phyloP scores from a whole-genome alignment of 163 green algal genomes.

The Chloroidium sp. region DNA sequence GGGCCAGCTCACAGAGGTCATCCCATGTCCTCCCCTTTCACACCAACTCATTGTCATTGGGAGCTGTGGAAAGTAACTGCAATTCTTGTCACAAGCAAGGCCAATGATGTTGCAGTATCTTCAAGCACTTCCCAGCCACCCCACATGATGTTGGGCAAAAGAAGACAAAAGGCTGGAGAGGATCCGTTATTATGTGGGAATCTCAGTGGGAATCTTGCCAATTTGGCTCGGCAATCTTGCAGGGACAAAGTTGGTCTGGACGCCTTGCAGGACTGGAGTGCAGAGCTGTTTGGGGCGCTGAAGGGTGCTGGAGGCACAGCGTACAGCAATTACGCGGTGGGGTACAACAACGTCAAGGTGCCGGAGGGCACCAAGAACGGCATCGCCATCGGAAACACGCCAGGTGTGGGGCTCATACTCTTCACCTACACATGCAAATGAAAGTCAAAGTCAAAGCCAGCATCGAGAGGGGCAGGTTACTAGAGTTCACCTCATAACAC shows the following conservation, averaged over 20 bases:
- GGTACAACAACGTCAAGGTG: conserved; percentile 97
- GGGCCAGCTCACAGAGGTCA: conserved; percentile 88
- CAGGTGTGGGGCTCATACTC: conserved; percentile 39
- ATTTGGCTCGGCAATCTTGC: neutral
- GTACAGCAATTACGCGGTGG: conserved; percentile 97
- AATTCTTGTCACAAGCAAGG: neutral
- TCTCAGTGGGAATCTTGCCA: neutral
- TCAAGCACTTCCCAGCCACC: no score
- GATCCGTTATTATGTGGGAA: neutral
- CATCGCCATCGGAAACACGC: conserved; percentile 95
- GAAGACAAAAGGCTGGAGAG: neutral
- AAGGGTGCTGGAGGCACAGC: conserved; percentile 72
- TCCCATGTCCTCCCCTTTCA: neutral
- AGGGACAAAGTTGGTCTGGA: neutral
- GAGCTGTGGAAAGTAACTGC: neutral
- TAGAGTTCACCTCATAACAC: no score
- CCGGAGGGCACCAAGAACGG: conserved; percentile 72
- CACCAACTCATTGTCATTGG: neutral
- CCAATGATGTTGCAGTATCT: no score
- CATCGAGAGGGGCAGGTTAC: no score
- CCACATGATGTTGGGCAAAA: no score
- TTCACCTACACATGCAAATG: neutral
- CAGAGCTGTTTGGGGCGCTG: conserved; percentile 82
- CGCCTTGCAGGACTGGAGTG: conserved; percentile 73
- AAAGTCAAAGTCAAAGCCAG: no score